Evolutionary conservation across 495 filamentous ascomycete species (phyloP).

Genomic region (Pyrenopolyporus hunteri): DNA sequence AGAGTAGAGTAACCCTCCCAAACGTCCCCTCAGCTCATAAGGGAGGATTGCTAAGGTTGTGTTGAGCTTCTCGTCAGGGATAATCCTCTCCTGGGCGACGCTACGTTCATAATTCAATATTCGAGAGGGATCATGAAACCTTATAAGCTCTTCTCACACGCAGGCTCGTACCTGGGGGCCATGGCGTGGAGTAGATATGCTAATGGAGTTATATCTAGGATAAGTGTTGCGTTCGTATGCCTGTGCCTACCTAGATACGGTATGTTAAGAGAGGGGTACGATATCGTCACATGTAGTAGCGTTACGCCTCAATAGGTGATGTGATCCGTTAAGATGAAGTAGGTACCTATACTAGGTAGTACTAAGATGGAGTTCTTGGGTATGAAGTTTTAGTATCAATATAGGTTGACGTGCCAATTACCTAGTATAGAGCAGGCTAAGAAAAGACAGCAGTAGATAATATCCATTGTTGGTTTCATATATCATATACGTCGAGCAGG

Average conservation of each 20-base stretch:
- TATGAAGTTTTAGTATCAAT: neutral
- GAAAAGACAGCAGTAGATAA: too few relatives aligned
- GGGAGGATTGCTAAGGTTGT: conserved; percentile 12
- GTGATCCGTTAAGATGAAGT: too few relatives aligned
- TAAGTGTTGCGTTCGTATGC: neutral
- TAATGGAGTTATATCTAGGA: neutral
- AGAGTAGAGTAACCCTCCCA: conserved; percentile 14
- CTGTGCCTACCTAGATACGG: neutral
- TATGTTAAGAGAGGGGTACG: neutral
- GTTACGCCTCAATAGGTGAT: too few relatives aligned
- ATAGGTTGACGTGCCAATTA: neutral
- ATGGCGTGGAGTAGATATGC: too few relatives aligned
- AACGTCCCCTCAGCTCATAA: conserved; percentile 8
- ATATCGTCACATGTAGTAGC: conserved; percentile 8
- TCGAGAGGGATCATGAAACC: neutral
- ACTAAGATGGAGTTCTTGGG: neutral
- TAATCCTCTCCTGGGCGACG: conserved; percentile 1
- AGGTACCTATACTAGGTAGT: neutral
- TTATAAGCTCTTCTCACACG: too few relatives aligned
- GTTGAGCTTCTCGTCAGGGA: conserved; percentile 16
- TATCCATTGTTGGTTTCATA: too few relatives aligned
- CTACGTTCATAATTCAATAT: neutral
- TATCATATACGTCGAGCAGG: too few relatives aligned
- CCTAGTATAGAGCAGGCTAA: neutral
- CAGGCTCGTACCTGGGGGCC: too few relatives aligned